Base-by-base conservation (phyloP, 2,329 filamentous ascomycete genomes). In the Ophiostoma novo-ulmi region DNA sequence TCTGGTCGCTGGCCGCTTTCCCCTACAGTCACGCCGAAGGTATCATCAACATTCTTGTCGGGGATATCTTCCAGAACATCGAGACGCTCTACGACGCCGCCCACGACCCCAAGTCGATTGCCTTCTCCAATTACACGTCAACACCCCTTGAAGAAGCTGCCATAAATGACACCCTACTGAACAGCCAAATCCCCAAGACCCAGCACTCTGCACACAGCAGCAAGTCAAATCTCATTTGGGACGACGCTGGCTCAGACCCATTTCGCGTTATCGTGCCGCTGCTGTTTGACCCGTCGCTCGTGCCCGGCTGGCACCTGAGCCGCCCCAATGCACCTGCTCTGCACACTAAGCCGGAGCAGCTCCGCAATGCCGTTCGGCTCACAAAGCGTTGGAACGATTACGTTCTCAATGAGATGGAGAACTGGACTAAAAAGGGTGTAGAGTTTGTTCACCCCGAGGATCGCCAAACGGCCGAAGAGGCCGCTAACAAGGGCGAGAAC, bases 201-300 rank as follows among this genome's bases (percentile, higher is more conserved):
- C 36, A 36, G 44, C 44, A 44, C 1, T 11, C 39, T 1, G 38
- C 63, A 6, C 44, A 20, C 10, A 17, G 52, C 52, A 7, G 73
- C 73, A 4, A 75, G 5, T 41, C 75, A 1, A 74, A 74, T 6
- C 72, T 78, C 58, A 64, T 13, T 7, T 75, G 70, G 68, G 68
- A 73, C 7, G 71, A 72, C 38, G 3, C 76, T 77, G 22, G 58
- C 63, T 72, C 79, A 6, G 71, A 76, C 22, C 74, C 77, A 1
- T 88, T 88, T 73, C 80, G 82, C 1, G 76, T 88, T 26, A 74
- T 88, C 11, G 78, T 88, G 14, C 85, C 86, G 0, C 78, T 80
- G 55, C 76, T 86, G 2, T 81, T 87, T 69, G 86, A 88, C 74
- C 80, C 85, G 2, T 84, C 85, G 0, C 76, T 88, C 1, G 78